Conservation (phyloP, 306 rosid genomes). For the Pterocarpus santalinus region DNA sequence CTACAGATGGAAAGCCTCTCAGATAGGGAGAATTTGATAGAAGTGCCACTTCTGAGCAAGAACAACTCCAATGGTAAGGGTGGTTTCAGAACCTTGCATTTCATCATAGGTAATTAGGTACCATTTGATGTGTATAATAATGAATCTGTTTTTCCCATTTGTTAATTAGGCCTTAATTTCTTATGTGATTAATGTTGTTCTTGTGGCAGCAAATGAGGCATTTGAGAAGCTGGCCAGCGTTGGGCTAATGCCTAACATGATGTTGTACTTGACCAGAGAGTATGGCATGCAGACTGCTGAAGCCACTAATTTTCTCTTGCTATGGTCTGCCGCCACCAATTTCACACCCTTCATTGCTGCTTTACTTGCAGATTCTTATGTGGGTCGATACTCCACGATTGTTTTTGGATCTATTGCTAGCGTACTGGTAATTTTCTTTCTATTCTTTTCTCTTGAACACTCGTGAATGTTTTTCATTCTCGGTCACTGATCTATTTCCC, state of each 20-base stretch:
- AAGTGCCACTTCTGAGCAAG: slow-evolving; percentile 43
- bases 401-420: slow-evolving; percentile 41
- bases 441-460: not conserved
- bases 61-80: slow-evolving; percentile 33
- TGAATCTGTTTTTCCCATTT: not conserved
- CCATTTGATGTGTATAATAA: not conserved
- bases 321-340: slow-evolving; percentile 47
- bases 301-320: slow-evolving; percentile 43
- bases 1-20: not conserved
- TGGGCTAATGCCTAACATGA: slow-evolving; percentile 49
- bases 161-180: not conserved
- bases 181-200: not conserved
- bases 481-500: not conserved
- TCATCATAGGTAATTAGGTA: slow-evolving; percentile 47
- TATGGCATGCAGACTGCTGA: slow-evolving; percentile 38
- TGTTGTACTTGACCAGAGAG: slow-evolving; percentile 47
- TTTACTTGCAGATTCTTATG: slow-evolving; percentile 45
- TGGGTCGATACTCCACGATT: slow-evolving; percentile 40
- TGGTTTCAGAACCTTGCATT: slow-evolving; percentile 50
- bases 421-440: slow-evolving; percentile 25
- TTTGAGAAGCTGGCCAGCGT: slow-evolving; percentile 47
- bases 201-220: slow-evolving; percentile 47
- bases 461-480: no score
- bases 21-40: slow-evolving; percentile 30
- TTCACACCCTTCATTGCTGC: slow-evolving; percentile 46